Evolutionary conservation across 306 rosid genomes (phyloP), one percentile per base, ranked within the genome.

Genomic region (Cucurbita argyrosperma): DNA sequence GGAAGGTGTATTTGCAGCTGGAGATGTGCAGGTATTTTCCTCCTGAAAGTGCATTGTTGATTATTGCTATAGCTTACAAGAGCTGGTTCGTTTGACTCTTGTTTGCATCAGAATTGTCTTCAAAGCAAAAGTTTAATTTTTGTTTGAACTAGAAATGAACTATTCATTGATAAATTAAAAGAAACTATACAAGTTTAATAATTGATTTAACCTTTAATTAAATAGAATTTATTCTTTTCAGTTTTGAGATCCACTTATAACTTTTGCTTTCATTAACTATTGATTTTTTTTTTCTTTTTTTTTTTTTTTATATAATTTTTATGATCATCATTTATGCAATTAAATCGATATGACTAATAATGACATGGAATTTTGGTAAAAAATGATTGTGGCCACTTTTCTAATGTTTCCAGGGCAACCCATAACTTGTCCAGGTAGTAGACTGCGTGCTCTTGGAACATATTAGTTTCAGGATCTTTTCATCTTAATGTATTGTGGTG

Each of bases 1-100:
- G 59, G 94, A 90, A 77, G 97, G 97, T 72, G 90, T 92, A 62
- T 92, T 88, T 80, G 96, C 97, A 18, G 97, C 97, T 62, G 97
- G 97, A 78, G 97, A 92, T 80, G 92, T 92, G 78, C 97, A 92
- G 96, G 97, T 92, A 86, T 84, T 84, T 43, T 42, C 56, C 26
- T 62, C 75, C 43, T 49, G 58, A 37, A 8, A 19, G 43, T 47
- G 42, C 21, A 47, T 51, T 68, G n/a, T 68, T 68, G 21, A 23
- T 68, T 68, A 26, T 68, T 49, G 21, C 40, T 13, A 5, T 57
- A 0, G 42, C 52, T 10, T 18, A 9, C 66, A 40, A 19, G 60
- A 39, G 70, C 49, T 9, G 50, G 54, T 19, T 46, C 39, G 26
- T 46, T 66, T 6, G 39, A 66, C 54, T 65, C 53, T 66, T 66